phyloP scores from a whole-genome alignment of 2,329 filamentous ascomycete genomes.

The Bimuria novae-zelandiae region DNA sequence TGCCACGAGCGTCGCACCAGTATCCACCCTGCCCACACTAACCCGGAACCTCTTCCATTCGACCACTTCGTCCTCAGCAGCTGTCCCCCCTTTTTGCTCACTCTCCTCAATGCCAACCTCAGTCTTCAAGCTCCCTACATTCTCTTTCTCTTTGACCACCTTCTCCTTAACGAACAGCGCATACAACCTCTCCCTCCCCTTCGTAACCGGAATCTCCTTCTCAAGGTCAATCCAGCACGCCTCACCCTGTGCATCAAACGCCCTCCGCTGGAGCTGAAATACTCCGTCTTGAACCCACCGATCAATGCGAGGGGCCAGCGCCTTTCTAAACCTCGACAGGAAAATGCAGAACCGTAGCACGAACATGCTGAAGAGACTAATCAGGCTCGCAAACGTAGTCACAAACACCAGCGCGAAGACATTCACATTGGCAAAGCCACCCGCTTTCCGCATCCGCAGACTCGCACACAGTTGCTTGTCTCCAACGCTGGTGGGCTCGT shows the following conservation, averaged over 20 bases:
- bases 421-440: slow-evolving; percentile 29
- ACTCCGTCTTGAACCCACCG: slow-evolving; percentile 35
- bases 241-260: slow-evolving; percentile 24
- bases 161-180: slow-evolving; percentile 6
- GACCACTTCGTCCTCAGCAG: not conserved
- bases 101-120: not conserved
- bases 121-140: not conserved
- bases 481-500: slow-evolving; percentile 2
- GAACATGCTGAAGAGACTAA: slow-evolving; percentile 18
- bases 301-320: slow-evolving; percentile 25
- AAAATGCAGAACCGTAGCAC: slow-evolving; percentile 26
- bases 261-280: slow-evolving; percentile 31
- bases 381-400: slow-evolving; percentile 13
- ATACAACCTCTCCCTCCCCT: slow-evolving; percentile 7
- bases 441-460: slow-evolving; percentile 23
- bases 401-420: slow-evolving; percentile 28
- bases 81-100: not conserved
- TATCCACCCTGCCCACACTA: slow-evolving; percentile 6
- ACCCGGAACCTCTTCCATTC: not conserved
- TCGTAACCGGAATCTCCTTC: slow-evolving; percentile 22
- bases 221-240: slow-evolving; percentile 19
- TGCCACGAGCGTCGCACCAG: not conserved
- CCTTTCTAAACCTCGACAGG: slow-evolving; percentile 16
- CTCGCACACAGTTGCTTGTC: slow-evolving; percentile 21
- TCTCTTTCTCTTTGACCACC: not conserved